Conservation (phyloP, 129 eudicot genomes). For the Scalesia atractyloides region DNA sequence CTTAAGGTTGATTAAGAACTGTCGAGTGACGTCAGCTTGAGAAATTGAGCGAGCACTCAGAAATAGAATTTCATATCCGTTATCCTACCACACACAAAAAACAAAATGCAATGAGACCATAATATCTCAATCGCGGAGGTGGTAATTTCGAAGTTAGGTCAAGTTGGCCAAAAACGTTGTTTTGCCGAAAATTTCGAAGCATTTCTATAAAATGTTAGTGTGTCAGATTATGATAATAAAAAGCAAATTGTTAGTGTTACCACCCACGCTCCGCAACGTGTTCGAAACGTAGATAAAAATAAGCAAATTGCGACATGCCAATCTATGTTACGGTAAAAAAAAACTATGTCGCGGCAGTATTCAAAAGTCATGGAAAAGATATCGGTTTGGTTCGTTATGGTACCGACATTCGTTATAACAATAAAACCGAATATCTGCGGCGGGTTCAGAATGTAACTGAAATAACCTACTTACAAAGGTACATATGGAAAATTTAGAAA, state of each 20-base stretch:
- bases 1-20: constrained; percentile 76
- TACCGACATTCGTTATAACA: no score
- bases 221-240: background rate
- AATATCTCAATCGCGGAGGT: background rate
- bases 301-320: no score
- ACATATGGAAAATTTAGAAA: no score
- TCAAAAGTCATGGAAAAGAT: no score
- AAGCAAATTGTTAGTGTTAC: background rate
- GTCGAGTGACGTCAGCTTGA: constrained; percentile 84
- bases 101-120: constrained; percentile 19
- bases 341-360: no score
- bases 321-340: no score
- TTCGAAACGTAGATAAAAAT: no score
- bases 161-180: background rate
- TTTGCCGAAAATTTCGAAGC: background rate
- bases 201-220: background rate
- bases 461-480: no score
- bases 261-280: no score
- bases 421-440: no score
- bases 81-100: constrained; percentile 59
- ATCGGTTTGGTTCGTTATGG: no score
- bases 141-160: background rate
- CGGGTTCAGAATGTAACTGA: no score
- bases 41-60: constrained; percentile 96
- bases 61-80: constrained; percentile 87